Percentiles rank a stretch among this genome's conserved stretches.
Conservation (phyloP, 306 rosid species). For the Cucurbita pepo region DNA sequence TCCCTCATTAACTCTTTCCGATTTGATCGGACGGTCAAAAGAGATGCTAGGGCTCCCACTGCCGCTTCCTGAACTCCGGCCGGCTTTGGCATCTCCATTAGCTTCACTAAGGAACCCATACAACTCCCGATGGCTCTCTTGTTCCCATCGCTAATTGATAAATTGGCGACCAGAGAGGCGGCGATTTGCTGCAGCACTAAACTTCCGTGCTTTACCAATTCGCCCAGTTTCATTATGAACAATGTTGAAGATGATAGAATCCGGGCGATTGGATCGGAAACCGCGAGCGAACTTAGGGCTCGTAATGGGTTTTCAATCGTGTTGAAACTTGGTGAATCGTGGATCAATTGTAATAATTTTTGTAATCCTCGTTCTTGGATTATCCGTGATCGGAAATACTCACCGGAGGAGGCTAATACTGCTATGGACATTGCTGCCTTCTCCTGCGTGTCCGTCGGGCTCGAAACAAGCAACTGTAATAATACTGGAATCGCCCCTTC, state of each 20-base stretch:
- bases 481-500: slow-evolving; percentile 38
- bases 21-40: slow-evolving; percentile 35
- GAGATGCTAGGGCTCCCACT: slow-evolving; percentile 19
- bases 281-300: slow-evolving; percentile 23
- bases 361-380: slow-evolving; percentile 31
- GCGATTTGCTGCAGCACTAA: slow-evolving; percentile 24
- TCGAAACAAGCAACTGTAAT: slow-evolving; percentile 24
- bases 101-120: slow-evolving; percentile 36
- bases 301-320: slow-evolving; percentile 26
- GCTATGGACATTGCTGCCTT: slow-evolving; percentile 25
- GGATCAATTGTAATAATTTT: slow-evolving; percentile 32
- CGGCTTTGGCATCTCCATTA: slow-evolving; percentile 45
- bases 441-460: slow-evolving; percentile 23
- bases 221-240: slow-evolving; percentile 25
- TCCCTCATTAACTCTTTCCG: slow-evolving; percentile 36
- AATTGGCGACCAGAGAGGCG: slow-evolving; percentile 18
- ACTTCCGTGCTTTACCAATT: slow-evolving; percentile 32
- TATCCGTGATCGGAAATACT: slow-evolving; percentile 27
- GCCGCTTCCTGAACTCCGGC: slow-evolving; percentile 36
- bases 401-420: slow-evolving; percentile 29
- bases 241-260: slow-evolving; percentile 26
- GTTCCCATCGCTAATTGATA: slow-evolving; percentile 34
- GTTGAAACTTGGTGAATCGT: slow-evolving; percentile 20
- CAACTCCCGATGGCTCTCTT: slow-evolving; percentile 38
- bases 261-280: slow-evolving; percentile 20